Percentiles rank a stretch among this genome's conserved stretches.
Conservation (phyloP, 441 rosid genomes). For the Croton laevigatus region DNA sequence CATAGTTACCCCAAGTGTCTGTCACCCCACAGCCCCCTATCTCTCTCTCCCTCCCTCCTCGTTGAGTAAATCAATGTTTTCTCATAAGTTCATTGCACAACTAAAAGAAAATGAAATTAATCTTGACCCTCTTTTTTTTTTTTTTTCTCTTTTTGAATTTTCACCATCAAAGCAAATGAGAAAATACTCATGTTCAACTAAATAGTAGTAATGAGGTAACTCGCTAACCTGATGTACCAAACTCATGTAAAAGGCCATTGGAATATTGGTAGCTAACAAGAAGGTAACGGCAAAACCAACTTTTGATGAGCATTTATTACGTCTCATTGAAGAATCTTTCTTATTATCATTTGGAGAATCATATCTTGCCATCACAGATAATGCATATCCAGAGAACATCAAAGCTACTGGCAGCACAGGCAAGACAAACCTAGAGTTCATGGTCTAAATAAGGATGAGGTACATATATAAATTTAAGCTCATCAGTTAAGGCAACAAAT, state of each 20-base stretch:
- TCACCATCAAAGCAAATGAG: neutral
- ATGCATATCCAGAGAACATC: constrained; percentile 76
- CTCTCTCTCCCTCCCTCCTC: neutral
- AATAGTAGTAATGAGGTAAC: constrained; percentile 10
- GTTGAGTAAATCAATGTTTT: neutral
- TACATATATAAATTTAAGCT: constrained; percentile 23
- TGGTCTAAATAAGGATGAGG: constrained; percentile 31
- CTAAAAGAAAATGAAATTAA: neutral
- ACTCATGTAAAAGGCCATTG: constrained; percentile 83
- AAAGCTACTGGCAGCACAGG: constrained; percentile 89
- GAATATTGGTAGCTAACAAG: constrained; percentile 76
- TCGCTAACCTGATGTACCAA: constrained; percentile 79
- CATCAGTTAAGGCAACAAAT: constrained; percentile 8
- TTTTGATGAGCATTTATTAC: constrained; percentile 40
- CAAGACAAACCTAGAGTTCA: constrained; percentile 74
- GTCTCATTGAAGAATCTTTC: constrained; percentile 34
- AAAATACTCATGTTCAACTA: constrained; percentile 4
- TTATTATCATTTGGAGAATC: constrained; percentile 27
- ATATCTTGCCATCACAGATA: constrained; percentile 49
- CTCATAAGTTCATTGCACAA: neutral
- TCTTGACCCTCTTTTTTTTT: too few relatives aligned
- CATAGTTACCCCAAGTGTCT: neutral
- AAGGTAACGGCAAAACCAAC: constrained; percentile 48
- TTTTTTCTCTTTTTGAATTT: neutral
- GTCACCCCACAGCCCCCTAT: neutral